Evolutionary conservation across 2,329 filamentous ascomycete species (phyloP), one percentile per base, ranked within the genome.

Genomic region (Hypomyces rosellus): DNA sequence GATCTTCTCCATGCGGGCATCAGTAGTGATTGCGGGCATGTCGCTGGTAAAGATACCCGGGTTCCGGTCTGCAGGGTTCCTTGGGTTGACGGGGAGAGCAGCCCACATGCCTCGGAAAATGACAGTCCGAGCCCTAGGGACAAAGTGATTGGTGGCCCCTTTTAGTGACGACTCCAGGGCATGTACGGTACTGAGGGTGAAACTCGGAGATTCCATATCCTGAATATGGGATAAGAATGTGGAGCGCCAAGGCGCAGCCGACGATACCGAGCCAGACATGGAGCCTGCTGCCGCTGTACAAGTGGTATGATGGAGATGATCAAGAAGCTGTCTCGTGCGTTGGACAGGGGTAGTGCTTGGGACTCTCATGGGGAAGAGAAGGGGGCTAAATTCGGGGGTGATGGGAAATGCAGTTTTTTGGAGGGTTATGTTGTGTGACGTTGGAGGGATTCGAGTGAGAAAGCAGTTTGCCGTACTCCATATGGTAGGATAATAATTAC

Each of bases 41-140:
- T 97, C 90, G 59, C 82, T 89, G 61, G 87, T 84, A 63, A 81
- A 96, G 1, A 68, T 45, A 25, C 70, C 58, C 4, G 87, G 84
- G 66, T 96, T 96, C 55, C 75, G 74, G 55, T 82, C 75, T 3
- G 88, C 86, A 34, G 80, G 71, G 67, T 93, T 92, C 66, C 84
- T 82, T 40, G 82, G 78, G 68, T 91, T 88, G 47, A 74, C 75
- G 4, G 86, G 84, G 1, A 95, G 74, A 49, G 78, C 76, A 1
- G 83, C 84, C 81, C 88, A 96, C 70, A 95, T 84, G 58, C 90
- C 89, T 54, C 92, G 86, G 70, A 83, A 92, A 61, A 96, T 82
- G 69, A 91, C 93, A 61, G 82, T 90, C 48, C 90, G 82, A 8
- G 82, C 85, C 48, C 88, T 80, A 1, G 83, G 77, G 5, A 62